A percentile compares a stretch with the other conserved stretches of the same genome.
These are phyloP conservation scores for Eucalyptus lansdowneana DNA, from an alignment of 345 rosid species.

Conservation along the genomic window DNA sequence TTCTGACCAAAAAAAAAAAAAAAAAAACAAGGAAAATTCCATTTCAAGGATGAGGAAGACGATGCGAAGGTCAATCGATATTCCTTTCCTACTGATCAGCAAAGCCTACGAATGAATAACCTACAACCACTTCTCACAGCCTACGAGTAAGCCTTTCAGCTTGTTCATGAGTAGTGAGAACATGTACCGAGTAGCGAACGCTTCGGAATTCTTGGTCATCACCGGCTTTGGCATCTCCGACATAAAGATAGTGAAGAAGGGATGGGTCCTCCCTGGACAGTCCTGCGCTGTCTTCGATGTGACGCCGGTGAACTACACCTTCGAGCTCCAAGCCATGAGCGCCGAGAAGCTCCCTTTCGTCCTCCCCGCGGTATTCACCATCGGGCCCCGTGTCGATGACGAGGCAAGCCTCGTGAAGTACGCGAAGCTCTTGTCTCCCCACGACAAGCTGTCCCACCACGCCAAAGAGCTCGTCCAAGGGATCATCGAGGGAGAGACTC, in stretches of 20 bases:
- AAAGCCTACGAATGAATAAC: background rate
- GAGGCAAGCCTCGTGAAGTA: conserved; percentile 30
- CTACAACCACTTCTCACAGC: background rate
- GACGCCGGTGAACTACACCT: conserved; percentile 72
- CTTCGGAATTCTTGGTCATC: conserved; percentile 49
- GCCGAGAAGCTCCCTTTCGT: conserved; percentile 83
- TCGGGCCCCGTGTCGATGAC: conserved; percentile 66
- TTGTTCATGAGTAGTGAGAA: background rate
- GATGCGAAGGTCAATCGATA: background rate
- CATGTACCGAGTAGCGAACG: conserved; percentile 44
- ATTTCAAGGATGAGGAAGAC: background rate
- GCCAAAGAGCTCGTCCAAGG: conserved; percentile 74
- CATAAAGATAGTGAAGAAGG: conserved; percentile 54
- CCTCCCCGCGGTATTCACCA: conserved; percentile 64
- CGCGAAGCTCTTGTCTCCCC: conserved; percentile 56
- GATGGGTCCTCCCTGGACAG: conserved; percentile 62
- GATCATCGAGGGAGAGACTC: conserved; percentile 73
- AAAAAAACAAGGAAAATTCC: background rate
- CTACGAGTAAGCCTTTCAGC: background rate
- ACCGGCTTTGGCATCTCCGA: conserved; percentile 48
- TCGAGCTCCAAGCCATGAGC: conserved; percentile 82
- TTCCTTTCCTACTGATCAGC: background rate
- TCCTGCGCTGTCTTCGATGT: conserved; percentile 43
- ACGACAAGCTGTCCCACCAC: conserved; percentile 51
- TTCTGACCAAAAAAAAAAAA: too few species aligned